These are phyloP conservation scores for Pythium inflatum DNA, from an alignment of 352 stramenopile species.

Conservation along the genomic window DNA sequence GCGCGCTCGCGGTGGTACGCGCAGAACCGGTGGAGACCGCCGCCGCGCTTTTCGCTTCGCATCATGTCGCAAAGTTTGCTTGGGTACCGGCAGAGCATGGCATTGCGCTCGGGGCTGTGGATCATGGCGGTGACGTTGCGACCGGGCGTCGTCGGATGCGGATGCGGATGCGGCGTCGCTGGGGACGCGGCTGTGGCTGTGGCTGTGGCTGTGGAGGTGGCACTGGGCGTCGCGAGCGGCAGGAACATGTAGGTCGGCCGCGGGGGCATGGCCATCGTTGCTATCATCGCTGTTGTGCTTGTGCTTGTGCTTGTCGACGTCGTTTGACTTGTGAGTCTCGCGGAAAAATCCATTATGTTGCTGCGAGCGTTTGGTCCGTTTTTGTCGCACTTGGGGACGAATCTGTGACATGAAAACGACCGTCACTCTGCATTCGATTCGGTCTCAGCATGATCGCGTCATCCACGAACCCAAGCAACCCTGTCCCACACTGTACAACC, in stretches of 20 bases:
- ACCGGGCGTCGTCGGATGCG: no score
- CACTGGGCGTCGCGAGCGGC: neutral
- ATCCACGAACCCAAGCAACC: neutral
- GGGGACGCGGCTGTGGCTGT: neutral
- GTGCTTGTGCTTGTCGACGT: neutral
- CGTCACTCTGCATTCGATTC: slow-evolving; percentile 16
- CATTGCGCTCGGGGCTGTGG: slow-evolving; percentile 24
- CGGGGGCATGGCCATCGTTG: slow-evolving; percentile 22
- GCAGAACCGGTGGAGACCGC: slow-evolving; percentile 38
- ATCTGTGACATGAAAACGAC: slow-evolving; percentile 27
- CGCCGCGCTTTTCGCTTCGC: slow-evolving; percentile 34
- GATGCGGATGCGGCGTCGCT: neutral
- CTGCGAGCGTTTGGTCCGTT: neutral
- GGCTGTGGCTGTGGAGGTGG: neutral
- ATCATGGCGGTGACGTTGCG: slow-evolving; percentile 22
- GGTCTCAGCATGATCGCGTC: neutral
- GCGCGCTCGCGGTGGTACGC: slow-evolving; percentile 37
- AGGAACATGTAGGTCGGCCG: neutral
- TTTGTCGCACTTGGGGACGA: neutral
- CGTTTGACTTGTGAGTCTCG: neutral
- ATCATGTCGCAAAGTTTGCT: slow-evolving; percentile 43
- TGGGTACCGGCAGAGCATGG: slow-evolving; percentile 36
- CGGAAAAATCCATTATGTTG: slow-evolving; percentile 24
- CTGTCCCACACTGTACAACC: neutral
- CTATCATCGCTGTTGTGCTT: slow-evolving; percentile 21